A percentile compares a stretch with the other conserved stretches of the same genome.
Conservation (phyloP, 768 basidiomycete species). For the Mycena venus region DNA sequence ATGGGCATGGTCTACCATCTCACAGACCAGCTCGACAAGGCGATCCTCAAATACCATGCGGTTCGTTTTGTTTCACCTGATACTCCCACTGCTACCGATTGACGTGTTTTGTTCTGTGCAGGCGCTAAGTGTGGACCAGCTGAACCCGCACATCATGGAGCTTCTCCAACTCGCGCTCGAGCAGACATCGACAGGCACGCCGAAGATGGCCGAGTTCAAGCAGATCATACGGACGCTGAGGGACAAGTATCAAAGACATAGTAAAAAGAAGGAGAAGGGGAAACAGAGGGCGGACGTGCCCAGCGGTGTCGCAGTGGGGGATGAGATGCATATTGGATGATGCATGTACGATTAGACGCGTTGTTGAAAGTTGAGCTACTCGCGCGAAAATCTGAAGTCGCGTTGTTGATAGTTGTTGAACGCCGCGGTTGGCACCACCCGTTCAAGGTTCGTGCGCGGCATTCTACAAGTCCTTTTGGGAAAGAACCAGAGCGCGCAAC, state of each 20-base stretch:
- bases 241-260: constrained; percentile 47
- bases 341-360: not conserved
- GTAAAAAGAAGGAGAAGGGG: constrained; percentile 45
- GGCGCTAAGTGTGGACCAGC: constrained; percentile 86
- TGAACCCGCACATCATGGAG: constrained; percentile 85
- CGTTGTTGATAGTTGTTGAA: constrained; percentile 10
- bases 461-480: too few relatives aligned
- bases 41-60: constrained; percentile 94
- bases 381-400: not conserved
- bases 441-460: too few relatives aligned
- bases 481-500: too few relatives aligned
- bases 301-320: constrained; percentile 28
- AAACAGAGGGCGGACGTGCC: constrained; percentile 40
- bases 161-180: constrained; percentile 87
- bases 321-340: constrained; percentile 48
- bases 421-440: too few relatives aligned
- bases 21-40: constrained; percentile 77
- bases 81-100: constrained; percentile 9
- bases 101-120: constrained; percentile 39
- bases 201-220: constrained; percentile 44
- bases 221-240: constrained; percentile 45
- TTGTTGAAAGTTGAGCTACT: not conserved
- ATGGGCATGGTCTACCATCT: constrained; percentile 92
- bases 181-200: constrained; percentile 42
- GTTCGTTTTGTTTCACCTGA: constrained; percentile 57